Base-by-base conservation (phyloP, 2,329 filamentous ascomycete species). In the Dactylellina haptotyla region DNA sequence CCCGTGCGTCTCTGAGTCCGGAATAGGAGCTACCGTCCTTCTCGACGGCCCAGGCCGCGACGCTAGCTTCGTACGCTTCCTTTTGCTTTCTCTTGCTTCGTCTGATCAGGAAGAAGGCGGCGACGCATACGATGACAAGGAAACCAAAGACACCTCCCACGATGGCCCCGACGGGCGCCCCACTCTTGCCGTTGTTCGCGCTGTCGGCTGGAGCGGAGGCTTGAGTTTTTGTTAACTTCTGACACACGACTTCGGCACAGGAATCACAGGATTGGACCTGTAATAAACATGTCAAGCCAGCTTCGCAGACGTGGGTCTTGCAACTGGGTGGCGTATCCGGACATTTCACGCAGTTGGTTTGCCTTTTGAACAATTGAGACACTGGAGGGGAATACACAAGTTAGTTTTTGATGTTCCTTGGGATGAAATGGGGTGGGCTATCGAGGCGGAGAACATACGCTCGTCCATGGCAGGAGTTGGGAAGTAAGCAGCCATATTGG, bases 101-200 rank as follows among this genome's bases (percentile, higher is more conserved):
- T 80, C 89, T 92, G 83, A 92, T 98, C 32, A 97, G 85, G 41
- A 96, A 82, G 78, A 93, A 96, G 1, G 89, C 89, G 59, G 91
- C 80, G 37, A 92, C 82, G n/a, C 86, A 89, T 58, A 98, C 85
- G 48, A 88, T 85, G n/a, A 85, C 85, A 12, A 98, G 81, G 76
- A 93, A 95, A 75, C 93, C 95, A 45, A 98, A 83, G 8, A 97
- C 93, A 76, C 94, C 94, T 76, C 95, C 95, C 1, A 90, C 94
- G 76, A 99, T 97, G 32, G 92, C 91, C 43, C 93, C 93, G 1
- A 89, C 84, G 77, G 76, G 93, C 5, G 90, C 86, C 5, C 86
- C 85, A 9, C 82, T 82, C 25, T 77, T 76, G 4, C 39, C 63
- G 9, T 73, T 71, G 10, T 56, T 69, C 62, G 23, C 75, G 65